phyloP scores from a whole-genome alignment of 768 basidiomycete species.

The Boletus sp. region DNA sequence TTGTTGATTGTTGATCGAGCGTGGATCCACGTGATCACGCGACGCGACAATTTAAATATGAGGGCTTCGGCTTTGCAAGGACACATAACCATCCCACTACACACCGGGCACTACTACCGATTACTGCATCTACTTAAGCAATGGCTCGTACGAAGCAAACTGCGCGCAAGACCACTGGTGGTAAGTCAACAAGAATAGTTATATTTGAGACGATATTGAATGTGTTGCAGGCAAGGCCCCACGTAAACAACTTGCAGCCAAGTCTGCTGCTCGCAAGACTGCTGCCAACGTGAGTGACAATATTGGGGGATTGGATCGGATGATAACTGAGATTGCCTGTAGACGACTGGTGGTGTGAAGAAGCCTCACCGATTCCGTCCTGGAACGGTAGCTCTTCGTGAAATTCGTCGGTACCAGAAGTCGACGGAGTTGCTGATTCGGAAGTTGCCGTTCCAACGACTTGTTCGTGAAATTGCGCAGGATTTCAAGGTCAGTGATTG shows the following conservation, averaged over 20 bases:
- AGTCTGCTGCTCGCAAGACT: constrained; percentile 58
- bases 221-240: constrained; percentile 50
- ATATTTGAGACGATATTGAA: not conserved
- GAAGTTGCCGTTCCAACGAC: constrained; percentile 87
- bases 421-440: constrained; percentile 84
- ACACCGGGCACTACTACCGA: not conserved
- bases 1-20: constrained; percentile 24
- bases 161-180: constrained; percentile 74
- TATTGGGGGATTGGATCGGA: not conserved
- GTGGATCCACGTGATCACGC: constrained; percentile 28
- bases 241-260: constrained; percentile 69
- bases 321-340: constrained; percentile 9
- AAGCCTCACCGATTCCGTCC: constrained; percentile 86
- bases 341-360: constrained; percentile 84
- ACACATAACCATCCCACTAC: not conserved
- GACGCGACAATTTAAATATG: constrained; percentile 26
- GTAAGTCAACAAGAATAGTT: constrained; percentile 31
- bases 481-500: constrained; percentile 70
- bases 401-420: constrained; percentile 87
- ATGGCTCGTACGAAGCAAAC: constrained; percentile 80
- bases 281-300: constrained; percentile 45
- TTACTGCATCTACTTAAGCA: constrained; percentile 29
- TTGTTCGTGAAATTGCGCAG: constrained; percentile 87
- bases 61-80: not conserved
- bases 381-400: constrained; percentile 86